phyloP scores from a whole-genome alignment of 2,329 filamentous ascomycete genomes.

The Penicillium corylophilum region DNA sequence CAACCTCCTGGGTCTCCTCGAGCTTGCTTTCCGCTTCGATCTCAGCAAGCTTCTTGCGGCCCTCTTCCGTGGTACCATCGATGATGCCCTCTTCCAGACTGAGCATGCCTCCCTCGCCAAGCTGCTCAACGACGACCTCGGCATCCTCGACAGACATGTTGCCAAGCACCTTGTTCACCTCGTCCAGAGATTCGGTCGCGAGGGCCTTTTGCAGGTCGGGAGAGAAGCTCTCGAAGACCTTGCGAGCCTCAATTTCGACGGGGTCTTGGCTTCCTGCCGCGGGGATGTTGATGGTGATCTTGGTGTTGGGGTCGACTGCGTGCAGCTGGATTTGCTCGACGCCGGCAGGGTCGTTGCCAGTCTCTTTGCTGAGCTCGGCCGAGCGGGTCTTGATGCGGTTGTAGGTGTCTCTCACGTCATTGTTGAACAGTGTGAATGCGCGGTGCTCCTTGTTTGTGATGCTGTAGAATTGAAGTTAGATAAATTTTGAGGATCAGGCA shows the following conservation, averaged over 20 bases:
- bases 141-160: slow-evolving; percentile 87
- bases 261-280: slow-evolving; percentile 65
- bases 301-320: slow-evolving; percentile 87
- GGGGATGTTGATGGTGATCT: slow-evolving; percentile 85
- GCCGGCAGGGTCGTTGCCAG: slow-evolving; percentile 56
- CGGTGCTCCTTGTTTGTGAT: slow-evolving; percentile 88
- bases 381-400: slow-evolving; percentile 74
- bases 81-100: slow-evolving; percentile 92
- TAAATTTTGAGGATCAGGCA: slow-evolving; percentile 4
- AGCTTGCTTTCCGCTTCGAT: slow-evolving; percentile 60
- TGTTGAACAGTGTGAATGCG: slow-evolving; percentile 84
- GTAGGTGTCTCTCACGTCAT: slow-evolving; percentile 90
- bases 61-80: slow-evolving; percentile 88
- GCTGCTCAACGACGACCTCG: slow-evolving; percentile 76
- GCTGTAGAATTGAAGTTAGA: slow-evolving; percentile 28
- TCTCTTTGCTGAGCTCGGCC: slow-evolving; percentile 66
- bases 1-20: slow-evolving; percentile 35
- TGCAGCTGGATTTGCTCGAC: slow-evolving; percentile 98
- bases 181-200: slow-evolving; percentile 83
- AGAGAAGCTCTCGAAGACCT: slow-evolving; percentile 80
- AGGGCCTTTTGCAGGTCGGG: slow-evolving; percentile 79
- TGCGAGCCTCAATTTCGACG: slow-evolving; percentile 60
- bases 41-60: slow-evolving; percentile 72
- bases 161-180: slow-evolving; percentile 82
- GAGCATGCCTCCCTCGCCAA: slow-evolving; percentile 82